Percentiles rank a stretch among this genome's conserved stretches.
Evolutionary conservation across 1,284 basidiomycete genomes (phyloP).

Genomic region (Schizopora paradoxa): DNA sequence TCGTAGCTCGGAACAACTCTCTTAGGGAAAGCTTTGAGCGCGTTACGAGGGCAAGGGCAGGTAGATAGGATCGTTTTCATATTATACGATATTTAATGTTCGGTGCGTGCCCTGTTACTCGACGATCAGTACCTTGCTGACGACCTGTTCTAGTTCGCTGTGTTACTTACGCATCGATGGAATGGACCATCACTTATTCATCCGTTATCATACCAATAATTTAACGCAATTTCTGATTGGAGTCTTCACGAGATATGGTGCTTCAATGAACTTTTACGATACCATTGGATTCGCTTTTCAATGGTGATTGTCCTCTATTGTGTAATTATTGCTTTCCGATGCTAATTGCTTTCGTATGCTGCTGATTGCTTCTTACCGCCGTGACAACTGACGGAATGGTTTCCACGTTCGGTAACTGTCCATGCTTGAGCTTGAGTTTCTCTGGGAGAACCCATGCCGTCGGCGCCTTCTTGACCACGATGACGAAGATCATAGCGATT

Average conservation of each 20-base stretch:
- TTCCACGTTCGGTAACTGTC: too few species aligned
- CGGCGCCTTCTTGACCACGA: too few species aligned
- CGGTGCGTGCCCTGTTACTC: not conserved
- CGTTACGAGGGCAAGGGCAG: conserved; percentile 49
- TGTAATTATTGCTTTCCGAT: too few species aligned
- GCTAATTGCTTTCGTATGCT: too few species aligned
- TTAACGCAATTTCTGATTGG: not conserved
- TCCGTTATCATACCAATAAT: not conserved
- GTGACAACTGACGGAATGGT: too few species aligned
- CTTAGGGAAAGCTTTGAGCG: conserved; percentile 65
- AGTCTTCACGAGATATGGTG: not conserved
- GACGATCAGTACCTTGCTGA: not conserved
- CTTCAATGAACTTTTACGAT: not conserved
- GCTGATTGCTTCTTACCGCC: too few species aligned
- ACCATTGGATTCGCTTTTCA: not conserved
- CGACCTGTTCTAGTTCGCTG: not conserved
- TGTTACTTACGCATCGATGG: not conserved
- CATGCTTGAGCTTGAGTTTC: too few species aligned
- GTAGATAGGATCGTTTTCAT: conserved; percentile 4
- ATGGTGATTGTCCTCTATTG: too few species aligned
- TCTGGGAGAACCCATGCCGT: too few species aligned
- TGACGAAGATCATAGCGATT: too few species aligned
- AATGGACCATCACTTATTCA: not conserved
- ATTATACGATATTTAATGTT: not conserved
- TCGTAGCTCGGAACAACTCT: conserved; percentile 56